Conservation (phyloP, 2,329 filamentous ascomycete genomes). For the Aspergillus ibericus region DNA sequence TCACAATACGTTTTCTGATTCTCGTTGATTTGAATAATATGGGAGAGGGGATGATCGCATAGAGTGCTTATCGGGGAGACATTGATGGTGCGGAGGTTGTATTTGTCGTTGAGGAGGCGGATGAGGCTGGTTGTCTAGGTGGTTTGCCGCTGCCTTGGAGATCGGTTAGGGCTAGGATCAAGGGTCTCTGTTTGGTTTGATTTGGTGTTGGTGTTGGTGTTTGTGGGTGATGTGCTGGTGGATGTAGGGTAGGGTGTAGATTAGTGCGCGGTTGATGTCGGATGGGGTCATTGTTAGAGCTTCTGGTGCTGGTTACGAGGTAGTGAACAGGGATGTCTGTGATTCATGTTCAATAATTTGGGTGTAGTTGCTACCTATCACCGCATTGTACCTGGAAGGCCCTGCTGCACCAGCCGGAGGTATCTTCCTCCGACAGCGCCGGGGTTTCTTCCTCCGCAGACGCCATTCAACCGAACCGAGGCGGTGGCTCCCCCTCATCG, state of each 20-base stretch:
- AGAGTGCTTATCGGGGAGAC: not conserved
- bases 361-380: too few relatives aligned
- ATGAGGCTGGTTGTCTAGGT: not conserved
- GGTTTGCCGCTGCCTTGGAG: not conserved
- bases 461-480: too few relatives aligned
- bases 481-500: too few relatives aligned
- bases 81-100: not conserved
- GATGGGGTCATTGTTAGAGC: not conserved
- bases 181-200: not conserved
- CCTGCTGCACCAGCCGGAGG: too few relatives aligned
- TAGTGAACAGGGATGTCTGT: too few relatives aligned
- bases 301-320: too few relatives aligned
- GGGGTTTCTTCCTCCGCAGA: too few relatives aligned
- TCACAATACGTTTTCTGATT: not conserved
- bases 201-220: accelerated
- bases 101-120: not conserved
- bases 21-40: not conserved
- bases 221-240: not conserved
- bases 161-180: not conserved
- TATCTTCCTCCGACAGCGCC: too few relatives aligned
- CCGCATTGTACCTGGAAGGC: too few relatives aligned
- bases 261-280: not conserved
- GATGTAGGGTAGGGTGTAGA: not conserved
- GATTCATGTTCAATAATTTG: too few relatives aligned
- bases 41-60: not conserved